Evolutionary conservation across 2,329 filamentous ascomycete genomes (phyloP).

Genomic region (Neofusicoccum laricinum): DNA sequence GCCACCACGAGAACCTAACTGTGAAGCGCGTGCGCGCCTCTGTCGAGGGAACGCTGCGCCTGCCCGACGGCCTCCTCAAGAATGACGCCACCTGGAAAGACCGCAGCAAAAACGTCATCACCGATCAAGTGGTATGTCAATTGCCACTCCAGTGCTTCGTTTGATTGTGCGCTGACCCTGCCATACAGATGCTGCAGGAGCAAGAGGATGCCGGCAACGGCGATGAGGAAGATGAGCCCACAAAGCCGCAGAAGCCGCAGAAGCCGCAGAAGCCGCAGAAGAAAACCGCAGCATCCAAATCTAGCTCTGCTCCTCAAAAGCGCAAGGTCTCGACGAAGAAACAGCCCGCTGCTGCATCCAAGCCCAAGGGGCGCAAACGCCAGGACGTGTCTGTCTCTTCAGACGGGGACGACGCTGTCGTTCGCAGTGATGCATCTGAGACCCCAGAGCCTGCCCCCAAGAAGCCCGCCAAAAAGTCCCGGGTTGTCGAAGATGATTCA

Average conservation of each 20-base stretch:
- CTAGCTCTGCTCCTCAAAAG: background rate
- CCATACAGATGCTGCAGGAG: conserved; percentile 22
- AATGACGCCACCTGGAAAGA: conserved; percentile 52
- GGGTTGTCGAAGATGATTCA: background rate
- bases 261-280: background rate
- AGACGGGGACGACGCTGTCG: conserved; percentile 23
- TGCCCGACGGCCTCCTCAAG: conserved; percentile 57
- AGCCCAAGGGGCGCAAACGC: conserved; percentile 32
- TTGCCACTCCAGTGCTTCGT: background rate
- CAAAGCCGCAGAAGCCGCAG: background rate
- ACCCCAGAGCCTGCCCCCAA: conserved; percentile 15
- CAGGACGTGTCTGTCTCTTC: conserved; percentile 26
- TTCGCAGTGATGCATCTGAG: conserved; percentile 16
- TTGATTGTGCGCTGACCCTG: background rate
- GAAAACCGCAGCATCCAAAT: background rate
- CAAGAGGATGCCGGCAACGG: conserved; percentile 26
- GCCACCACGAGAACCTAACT: conserved; percentile 52
- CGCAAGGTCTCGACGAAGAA: conserved; percentile 21
- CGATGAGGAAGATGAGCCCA: conserved; percentile 19
- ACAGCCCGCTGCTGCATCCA: conserved; percentile 27
- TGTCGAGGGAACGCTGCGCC: conserved; percentile 50
- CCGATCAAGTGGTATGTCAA: conserved; percentile 46
- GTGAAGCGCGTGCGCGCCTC: conserved; percentile 55
- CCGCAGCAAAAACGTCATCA: conserved; percentile 53
- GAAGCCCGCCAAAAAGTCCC: conserved; percentile 1